Percentiles rank a stretch among this genome's conserved stretches.
Conservation (phyloP, 75 land plant genomes). For the Azolla pinnata region DNA sequence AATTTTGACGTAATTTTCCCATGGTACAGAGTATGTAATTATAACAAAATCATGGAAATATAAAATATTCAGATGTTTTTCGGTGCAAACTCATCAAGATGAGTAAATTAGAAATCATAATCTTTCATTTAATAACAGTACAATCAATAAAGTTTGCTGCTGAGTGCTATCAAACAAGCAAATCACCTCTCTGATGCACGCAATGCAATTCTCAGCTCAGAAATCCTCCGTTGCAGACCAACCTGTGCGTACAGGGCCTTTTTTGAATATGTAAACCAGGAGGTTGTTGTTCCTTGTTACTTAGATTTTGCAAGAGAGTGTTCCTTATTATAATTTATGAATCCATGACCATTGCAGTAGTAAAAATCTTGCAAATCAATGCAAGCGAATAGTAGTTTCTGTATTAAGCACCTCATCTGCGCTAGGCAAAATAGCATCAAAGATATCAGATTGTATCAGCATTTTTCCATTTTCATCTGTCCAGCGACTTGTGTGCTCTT, state of each 20-base stretch:
- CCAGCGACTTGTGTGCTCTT: not conserved
- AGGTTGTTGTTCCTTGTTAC: not conserved
- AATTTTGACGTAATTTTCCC: too few species aligned
- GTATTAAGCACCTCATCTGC: not conserved
- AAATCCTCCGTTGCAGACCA: slow-evolving; percentile 17
- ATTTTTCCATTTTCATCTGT: not conserved
- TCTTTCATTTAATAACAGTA: too few species aligned
- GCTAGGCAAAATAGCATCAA: not conserved
- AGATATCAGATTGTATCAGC: not conserved
- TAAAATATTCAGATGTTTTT: too few species aligned
- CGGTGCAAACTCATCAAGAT: too few species aligned
- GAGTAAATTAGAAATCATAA: too few species aligned
- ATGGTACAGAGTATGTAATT: too few species aligned
- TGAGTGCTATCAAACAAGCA: too few species aligned
- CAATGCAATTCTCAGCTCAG: slow-evolving; percentile 24
- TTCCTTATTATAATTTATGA: not conserved
- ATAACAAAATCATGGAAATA: too few species aligned
- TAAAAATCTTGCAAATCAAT: not conserved
- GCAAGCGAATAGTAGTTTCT: not conserved
- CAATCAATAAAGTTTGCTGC: too few species aligned
- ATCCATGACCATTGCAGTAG: not conserved
- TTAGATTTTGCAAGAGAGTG: not conserved
- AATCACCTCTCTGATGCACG: slow-evolving; percentile 23
- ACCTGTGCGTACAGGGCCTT: not conserved
- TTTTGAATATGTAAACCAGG: not conserved